A percentile compares a stretch with the other conserved stretches of the same genome.
These are phyloP conservation scores for Cocos nucifera DNA, from an alignment of 176 grass and related monocot species.

Conservation along the genomic window DNA sequence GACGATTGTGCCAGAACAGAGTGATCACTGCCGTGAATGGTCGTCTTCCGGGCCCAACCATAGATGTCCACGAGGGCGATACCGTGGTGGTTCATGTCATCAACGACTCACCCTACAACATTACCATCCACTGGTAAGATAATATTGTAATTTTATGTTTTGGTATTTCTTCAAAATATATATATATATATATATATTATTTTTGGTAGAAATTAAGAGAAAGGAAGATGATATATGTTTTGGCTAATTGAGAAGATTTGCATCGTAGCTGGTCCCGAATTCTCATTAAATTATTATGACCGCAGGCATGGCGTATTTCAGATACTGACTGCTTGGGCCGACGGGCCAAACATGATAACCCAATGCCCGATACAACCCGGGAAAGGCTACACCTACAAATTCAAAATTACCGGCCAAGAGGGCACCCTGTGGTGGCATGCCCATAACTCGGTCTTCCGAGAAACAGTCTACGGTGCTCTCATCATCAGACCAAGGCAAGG, in stretches of 20 bases:
- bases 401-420: constrained; percentile 48
- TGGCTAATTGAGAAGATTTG: too few species aligned
- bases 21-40: constrained; percentile 37
- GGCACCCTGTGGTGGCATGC: constrained; percentile 95
- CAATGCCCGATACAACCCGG: constrained; percentile 64
- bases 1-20: constrained; percentile 29
- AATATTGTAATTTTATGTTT: too few species aligned
- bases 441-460: constrained; percentile 40
- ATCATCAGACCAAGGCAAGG: constrained; percentile 34
- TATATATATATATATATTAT: too few species aligned
- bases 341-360: constrained; percentile 65
- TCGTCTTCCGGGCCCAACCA: constrained; percentile 35
- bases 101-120: constrained; percentile 43
- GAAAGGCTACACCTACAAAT: constrained; percentile 39
- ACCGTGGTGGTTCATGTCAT: constrained; percentile 41
- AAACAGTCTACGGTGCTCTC: constrained; percentile 50
- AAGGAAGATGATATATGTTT: too few species aligned
- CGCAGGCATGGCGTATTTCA: constrained; percentile 75
- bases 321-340: constrained; percentile 47
- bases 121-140: constrained; percentile 57
- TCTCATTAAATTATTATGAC: not conserved
- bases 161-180: too few species aligned
- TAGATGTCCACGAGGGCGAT: constrained; percentile 45
- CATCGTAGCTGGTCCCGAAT: not conserved
- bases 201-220: too few species aligned